Conservation (phyloP, 306 rosid species). For the Glycine tomentella region DNA sequence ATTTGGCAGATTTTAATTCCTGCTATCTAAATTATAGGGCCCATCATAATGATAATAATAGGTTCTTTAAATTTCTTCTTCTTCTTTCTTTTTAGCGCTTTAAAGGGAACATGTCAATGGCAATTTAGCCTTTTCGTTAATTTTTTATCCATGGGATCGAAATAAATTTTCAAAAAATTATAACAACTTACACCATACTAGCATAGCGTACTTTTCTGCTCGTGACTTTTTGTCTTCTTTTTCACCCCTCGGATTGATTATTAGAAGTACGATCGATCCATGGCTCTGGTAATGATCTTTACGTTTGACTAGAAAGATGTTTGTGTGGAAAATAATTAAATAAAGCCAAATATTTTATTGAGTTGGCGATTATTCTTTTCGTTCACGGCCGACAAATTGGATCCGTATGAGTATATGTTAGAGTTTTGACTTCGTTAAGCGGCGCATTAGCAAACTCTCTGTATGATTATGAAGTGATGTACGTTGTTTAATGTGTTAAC, state of each 20-base stretch:
- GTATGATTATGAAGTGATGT: not conserved
- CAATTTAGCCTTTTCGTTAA: not conserved
- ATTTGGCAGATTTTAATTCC: conserved; percentile 79
- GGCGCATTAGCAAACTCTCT: not conserved
- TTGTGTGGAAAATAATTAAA: not conserved
- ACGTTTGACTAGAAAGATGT: not conserved
- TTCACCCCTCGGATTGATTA: not conserved
- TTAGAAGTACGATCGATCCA: not conserved
- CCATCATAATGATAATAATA: not conserved
- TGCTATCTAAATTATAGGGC: conserved; percentile 20
- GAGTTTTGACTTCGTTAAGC: conserved; percentile 6
- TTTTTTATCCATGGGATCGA: too few relatives aligned
- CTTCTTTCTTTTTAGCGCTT: not conserved
- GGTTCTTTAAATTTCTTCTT: not conserved
- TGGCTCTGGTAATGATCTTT: not conserved
- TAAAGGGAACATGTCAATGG: not conserved
- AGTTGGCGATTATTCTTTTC: not conserved
- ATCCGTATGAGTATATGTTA: not conserved
- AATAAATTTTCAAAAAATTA: too few relatives aligned
- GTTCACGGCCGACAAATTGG: not conserved
- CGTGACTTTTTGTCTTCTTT: not conserved
- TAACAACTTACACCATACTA: too few relatives aligned
- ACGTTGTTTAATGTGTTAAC: not conserved
- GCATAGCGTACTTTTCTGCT: not conserved
- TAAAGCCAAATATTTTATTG: not conserved